Base-by-base conservation (phyloP, 2,329 filamentous ascomycete species). In the Juglanconis sp. region DNA sequence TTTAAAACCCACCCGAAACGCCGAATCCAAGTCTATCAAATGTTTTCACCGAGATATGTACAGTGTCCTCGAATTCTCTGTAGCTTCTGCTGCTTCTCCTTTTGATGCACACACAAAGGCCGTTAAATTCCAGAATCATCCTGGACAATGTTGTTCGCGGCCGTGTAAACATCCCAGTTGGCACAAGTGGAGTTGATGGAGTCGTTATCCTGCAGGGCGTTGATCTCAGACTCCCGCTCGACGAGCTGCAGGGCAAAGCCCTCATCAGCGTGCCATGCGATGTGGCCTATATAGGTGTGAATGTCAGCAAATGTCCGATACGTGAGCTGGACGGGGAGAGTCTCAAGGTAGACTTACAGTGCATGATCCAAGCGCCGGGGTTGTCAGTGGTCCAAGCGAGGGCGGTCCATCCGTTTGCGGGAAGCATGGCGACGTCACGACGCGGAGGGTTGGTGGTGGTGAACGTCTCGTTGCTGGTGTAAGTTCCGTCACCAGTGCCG, bases 191-290 rank as follows among this genome's bases (percentile, higher is more conserved):
- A 66, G 56, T 72, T 67, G n/a, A 73, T 60, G 44, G 59, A 46
- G 9, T 65, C 61, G 3, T 53, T 36, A 34, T 69, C 63, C n/a
- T 62, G 62, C 11, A 68, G 63, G 31, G 61, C 59, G 11, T 57
- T 55, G 13, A 62, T 62, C 13, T 68, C 61, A 17, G 53, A 32
- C 31, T 63, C 44, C 4, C 66, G 57, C 60, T 76, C 74, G 1
- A 80, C 67, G 53, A 79, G 71, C 65, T 79, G 76, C 55, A 77
- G 66, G 24, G 76, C 77, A 53, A 80, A 73, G 4, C 78, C 77
- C 32, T 74, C 71, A 6, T 74, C 76, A 0, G 77, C 74, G 65
- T 83, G 81, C 58, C 57, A 59, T 24, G 55, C 55, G 24, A 57
- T 57, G 36, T 57, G 55, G n/a, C 52, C 52, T 54, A 17, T 17